Evolutionary conservation across 2,329 filamentous ascomycete species (phyloP).

Genomic region (Leptographium procerum): DNA sequence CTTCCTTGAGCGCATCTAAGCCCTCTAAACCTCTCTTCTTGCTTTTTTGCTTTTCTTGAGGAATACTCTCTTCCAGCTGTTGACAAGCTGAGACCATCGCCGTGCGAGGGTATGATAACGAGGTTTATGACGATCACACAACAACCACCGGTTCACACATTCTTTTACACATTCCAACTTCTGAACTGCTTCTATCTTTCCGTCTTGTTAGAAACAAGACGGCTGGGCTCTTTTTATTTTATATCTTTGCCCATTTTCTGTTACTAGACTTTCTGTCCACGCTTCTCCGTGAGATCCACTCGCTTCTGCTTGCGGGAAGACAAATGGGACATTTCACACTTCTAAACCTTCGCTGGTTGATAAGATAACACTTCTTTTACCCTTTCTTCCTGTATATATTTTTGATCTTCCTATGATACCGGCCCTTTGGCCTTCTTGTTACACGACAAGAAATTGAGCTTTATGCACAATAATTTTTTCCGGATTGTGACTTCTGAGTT

Average conservation of each 20-base stretch:
- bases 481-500: not conserved
- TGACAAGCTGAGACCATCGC: slow-evolving; percentile 1
- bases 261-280: not conserved
- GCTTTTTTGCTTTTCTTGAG: not conserved
- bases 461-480: not conserved
- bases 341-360: not conserved
- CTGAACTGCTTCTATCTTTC: not conserved
- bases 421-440: not conserved
- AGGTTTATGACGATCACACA: not conserved
- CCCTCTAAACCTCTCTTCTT: not conserved
- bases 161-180: not conserved
- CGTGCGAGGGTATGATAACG: slow-evolving; percentile 4
- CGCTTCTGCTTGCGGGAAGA: not conserved
- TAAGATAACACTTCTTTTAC: not conserved
- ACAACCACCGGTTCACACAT: not conserved
- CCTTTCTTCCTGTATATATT: not conserved
- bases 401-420: not conserved
- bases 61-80: not conserved
- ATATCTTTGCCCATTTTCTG: not conserved
- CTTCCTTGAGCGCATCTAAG: slow-evolving; percentile 5
- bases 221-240: not conserved
- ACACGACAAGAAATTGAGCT: not conserved
- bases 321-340: not conserved
- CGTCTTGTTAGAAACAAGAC: not conserved
- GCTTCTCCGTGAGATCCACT: not conserved